Evolutionary conservation across 257 asterid genomes (phyloP), one percentile per base, ranked within the genome.

Genomic region (Thymus mandschuricus): DNA sequence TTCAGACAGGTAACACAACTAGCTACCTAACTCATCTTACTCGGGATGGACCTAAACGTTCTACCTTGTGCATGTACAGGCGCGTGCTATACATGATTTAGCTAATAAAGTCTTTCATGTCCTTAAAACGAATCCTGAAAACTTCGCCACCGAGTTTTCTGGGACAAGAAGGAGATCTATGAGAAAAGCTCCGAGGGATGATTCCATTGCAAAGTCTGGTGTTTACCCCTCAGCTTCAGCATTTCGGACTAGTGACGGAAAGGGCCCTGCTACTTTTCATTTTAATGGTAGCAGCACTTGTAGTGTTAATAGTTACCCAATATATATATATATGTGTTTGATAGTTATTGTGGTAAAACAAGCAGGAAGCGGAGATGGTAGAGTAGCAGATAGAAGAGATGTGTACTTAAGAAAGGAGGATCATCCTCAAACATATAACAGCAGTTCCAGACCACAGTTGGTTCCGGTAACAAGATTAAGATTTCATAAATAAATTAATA

Each of bases 61-160:
- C 8, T 55, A 28, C 33, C 66, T 12, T 31, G 1, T 38, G 41
- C 6, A 38, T 54, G 13, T 52, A 28, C 80, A 92, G 98, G 98
- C 92, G 60, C 94, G 95, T 33, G 90, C 86, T 8, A 86, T 94
- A 64, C 81, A 86, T 50, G 97, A 91, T 27, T 81, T 89, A 59
- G 94, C 97, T n/a, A 83, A 75, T 81, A 94, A 83, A 87, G 94
- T 89, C 41, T 86, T 94, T 41, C 81, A 85, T 49, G 85, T 82
- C 77, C 91, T 91, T 8, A 80, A 70, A 74, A 88, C 79, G 46
- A 84, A 85, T 61, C 97, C 97, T 52, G 79, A 76, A 21, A 88
- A 79, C 69, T 85, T 94, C 10, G 85, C 76, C 30, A 48, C 69
- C 2, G 89, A 91, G 73, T 91, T 82, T 69, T 73, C 87, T n/a